Percentiles rank a stretch among this genome's conserved stretches.
Conservation (phyloP, 768 basidiomycete species). For the Phaeotremella fagi region DNA sequence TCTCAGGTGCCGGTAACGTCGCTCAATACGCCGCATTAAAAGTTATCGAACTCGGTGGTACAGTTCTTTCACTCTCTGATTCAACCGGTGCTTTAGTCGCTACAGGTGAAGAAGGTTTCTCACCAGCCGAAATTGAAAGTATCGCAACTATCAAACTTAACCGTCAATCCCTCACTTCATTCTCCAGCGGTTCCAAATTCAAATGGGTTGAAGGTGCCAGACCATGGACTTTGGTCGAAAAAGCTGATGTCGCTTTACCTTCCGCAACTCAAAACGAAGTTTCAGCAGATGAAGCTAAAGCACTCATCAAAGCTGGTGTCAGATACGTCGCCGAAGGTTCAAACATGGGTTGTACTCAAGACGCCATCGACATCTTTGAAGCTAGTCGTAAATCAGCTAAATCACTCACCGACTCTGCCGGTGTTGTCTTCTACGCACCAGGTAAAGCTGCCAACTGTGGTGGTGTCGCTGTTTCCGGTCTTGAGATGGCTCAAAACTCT, state of each 20-base stretch:
- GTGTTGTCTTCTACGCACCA: conserved; percentile 66
- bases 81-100: conserved; percentile 65
- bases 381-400: conserved; percentile 53
- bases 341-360: conserved; percentile 71
- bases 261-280: conserved; percentile 55
- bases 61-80: conserved; percentile 68
- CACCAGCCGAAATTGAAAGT: conserved; percentile 54
- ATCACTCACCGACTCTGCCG: conserved; percentile 44
- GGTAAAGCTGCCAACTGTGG: conserved; percentile 66
- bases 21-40: conserved; percentile 70
- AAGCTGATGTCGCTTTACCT: conserved; percentile 65
- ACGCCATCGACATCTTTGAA: conserved; percentile 70
- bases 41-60: conserved; percentile 69
- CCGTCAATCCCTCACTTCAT: conserved; percentile 43
- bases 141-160: conserved; percentile 49
- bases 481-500: conserved; percentile 77
- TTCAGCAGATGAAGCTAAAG: conserved; percentile 61
- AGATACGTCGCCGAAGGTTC: conserved; percentile 70
- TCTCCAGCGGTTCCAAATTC: conserved; percentile 51
- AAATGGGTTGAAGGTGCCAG: conserved; percentile 53
- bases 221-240: conserved; percentile 64
- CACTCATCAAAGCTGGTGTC: conserved; percentile 63
- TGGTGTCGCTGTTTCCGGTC: conserved; percentile 71
- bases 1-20: conserved; percentile 66
- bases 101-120: conserved; percentile 57